Conservation (phyloP, 1,139 yeast genomes). For the Diutina sp. region DNA sequence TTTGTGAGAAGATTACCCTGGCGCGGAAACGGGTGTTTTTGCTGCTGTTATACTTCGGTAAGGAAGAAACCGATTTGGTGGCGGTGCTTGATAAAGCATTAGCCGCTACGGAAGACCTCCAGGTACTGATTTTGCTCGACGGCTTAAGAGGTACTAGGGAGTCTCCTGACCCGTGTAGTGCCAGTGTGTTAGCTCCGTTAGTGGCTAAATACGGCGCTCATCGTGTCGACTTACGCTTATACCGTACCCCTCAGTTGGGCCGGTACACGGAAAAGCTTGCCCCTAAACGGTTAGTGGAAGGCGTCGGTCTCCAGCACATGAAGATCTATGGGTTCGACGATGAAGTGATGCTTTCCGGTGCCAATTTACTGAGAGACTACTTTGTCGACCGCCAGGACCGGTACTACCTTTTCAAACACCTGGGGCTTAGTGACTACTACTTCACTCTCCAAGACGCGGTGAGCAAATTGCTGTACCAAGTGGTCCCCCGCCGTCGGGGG, state of each 20-base stretch:
- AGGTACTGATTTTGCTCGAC: conserved; percentile 68
- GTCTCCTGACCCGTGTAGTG: conserved; percentile 66
- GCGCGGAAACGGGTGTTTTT: conserved; percentile 60
- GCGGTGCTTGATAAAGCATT: conserved; percentile 50
- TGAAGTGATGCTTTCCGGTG: conserved; percentile 81
- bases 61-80: conserved; percentile 61
- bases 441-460: conserved; percentile 55
- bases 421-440: conserved; percentile 57
- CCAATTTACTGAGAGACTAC: conserved; percentile 81
- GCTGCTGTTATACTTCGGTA: conserved; percentile 82
- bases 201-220: conserved; percentile 50
- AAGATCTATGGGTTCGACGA: conserved; percentile 90
- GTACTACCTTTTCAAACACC: conserved; percentile 58
- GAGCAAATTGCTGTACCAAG: conserved; percentile 55
- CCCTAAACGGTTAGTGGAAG: conserved; percentile 84
- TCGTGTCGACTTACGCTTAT: conserved; percentile 71
- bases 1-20: conserved; percentile 40
- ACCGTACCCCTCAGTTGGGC: conserved; percentile 76
- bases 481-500: conserved; percentile 24
- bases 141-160: conserved; percentile 91
- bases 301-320: conserved; percentile 94
- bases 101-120: conserved; percentile 40
- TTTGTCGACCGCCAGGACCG: conserved; percentile 96
- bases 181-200: conserved; percentile 57
- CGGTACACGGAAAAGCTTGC: conserved; percentile 54